phyloP scores from a whole-genome alignment of 495 filamentous ascomycete genomes.

The Podospora pseudoanserina region DNA sequence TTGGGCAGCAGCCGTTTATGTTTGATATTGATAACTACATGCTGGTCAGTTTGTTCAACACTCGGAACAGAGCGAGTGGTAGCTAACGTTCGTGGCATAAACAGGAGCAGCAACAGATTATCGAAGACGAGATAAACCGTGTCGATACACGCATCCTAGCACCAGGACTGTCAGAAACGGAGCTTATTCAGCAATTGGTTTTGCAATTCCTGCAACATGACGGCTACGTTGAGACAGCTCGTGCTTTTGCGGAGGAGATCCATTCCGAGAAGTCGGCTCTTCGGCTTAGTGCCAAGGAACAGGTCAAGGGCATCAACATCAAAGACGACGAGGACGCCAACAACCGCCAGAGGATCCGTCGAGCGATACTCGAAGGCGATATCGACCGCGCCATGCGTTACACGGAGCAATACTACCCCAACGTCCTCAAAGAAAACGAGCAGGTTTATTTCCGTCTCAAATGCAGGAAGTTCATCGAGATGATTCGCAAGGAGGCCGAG shows the following conservation, averaged over 20 bases:
- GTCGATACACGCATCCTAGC: slow-evolving; percentile 53
- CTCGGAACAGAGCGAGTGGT: neutral
- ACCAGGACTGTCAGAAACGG: slow-evolving; percentile 65
- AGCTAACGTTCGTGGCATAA: slow-evolving; percentile 25
- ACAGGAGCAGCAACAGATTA: slow-evolving; percentile 59
- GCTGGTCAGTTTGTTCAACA: slow-evolving; percentile 48
- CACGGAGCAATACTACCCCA: slow-evolving; percentile 73
- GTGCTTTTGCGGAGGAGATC: slow-evolving; percentile 82
- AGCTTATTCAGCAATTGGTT: slow-evolving; percentile 72
- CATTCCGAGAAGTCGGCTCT: slow-evolving; percentile 65
- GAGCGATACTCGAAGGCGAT: slow-evolving; percentile 87
- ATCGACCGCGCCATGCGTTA: slow-evolving; percentile 84
- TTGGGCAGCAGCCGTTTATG: slow-evolving; percentile 83
- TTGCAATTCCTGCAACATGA: slow-evolving; percentile 91
- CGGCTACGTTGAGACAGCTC: slow-evolving; percentile 92
- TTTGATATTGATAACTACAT: slow-evolving; percentile 92
- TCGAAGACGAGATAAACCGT: slow-evolving; percentile 37
- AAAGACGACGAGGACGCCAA: slow-evolving; percentile 75
- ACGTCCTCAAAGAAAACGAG: slow-evolving; percentile 77
- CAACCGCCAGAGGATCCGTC: slow-evolving; percentile 84
- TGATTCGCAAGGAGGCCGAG: slow-evolving; percentile 81
- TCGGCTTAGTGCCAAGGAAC: slow-evolving; percentile 49
- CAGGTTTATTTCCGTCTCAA: slow-evolving; percentile 87
- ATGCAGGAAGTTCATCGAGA: slow-evolving; percentile 92
- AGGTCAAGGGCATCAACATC: slow-evolving; percentile 61